phyloP scores from a whole-genome alignment of 1,284 basidiomycete species.

The Ustilago sp. region DNA sequence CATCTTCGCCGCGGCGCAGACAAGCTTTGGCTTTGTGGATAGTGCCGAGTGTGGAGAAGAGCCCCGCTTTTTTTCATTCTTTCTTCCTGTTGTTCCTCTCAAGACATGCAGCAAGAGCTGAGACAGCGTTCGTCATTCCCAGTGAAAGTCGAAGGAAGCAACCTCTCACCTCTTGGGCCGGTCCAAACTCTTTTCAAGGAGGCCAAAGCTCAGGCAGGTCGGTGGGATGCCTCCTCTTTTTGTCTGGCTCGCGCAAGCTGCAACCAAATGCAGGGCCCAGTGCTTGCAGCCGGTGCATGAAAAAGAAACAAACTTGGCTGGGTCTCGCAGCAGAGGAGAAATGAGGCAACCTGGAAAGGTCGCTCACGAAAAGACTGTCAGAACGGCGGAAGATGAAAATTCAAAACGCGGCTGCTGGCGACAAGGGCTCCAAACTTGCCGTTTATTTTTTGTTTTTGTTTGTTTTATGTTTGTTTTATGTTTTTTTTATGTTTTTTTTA shows the following conservation, averaged over 20 bases:
- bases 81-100: not conserved
- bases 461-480: no score
- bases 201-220: not conserved
- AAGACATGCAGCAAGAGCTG: slow-evolving; percentile 2
- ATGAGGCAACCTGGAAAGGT: not conserved
- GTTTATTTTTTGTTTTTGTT: not conserved
- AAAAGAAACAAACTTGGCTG: not conserved
- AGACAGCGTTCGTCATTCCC: not conserved
- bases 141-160: not conserved
- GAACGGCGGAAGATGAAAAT: not conserved
- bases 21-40: not conserved
- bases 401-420: not conserved
- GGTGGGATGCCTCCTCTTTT: not conserved
- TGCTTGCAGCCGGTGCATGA: not conserved
- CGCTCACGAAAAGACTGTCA: not conserved
- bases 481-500: no score
- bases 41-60: not conserved
- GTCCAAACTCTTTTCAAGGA: not conserved
- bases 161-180: not conserved
- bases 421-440: not conserved
- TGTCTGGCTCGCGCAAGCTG: not conserved
- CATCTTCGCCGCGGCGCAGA: not conserved
- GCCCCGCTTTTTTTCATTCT: not conserved
- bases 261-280: slow-evolving; percentile 5
- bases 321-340: not conserved